Evolutionary conservation across 2,329 filamentous ascomycete genomes (phyloP), one percentile per base, ranked within the genome.

Genomic region (Colletotrichum chrysophilum): DNA sequence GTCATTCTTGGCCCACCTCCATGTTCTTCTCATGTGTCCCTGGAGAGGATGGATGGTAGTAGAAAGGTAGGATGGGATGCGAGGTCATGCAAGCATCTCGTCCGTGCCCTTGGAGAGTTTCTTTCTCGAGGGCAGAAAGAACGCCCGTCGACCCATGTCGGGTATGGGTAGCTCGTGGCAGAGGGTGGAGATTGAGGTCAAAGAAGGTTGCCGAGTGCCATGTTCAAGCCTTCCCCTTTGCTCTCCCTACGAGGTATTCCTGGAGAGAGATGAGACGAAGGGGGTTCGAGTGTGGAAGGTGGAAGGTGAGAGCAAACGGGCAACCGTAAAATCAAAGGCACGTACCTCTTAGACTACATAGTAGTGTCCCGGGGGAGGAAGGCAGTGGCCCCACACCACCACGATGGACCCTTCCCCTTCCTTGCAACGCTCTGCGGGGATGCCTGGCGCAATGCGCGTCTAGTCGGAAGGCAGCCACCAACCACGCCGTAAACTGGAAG

Each of bases 381-480:
- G 43, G 43, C 16, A 3, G 28, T 2, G 3, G 9, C 21, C 58
- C 56, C 58, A 62, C 66, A 52, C 61, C 55, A 60, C 28, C 62
- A 60, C 24, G 52, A 43, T 38, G 32, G 60, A 68, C 48, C 58
- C 70, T 36, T 74, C 43, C 43, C 58, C 70, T 36, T 74, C 43
- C 43, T 52, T 74, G 64, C 14, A 13, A 7, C 5, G 12, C 14
- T 36, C 52, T 76, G 74, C 66, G 66, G 71, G 32, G 66, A 64
- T 76, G 74, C 74, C 74, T 76, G 74, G 74, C 66, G 71, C 71
- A 48, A 67, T 76, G 74, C 71, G 74, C 74, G 74, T 66, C 58
- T 76, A 76, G 48, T 76, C 66, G 71, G 28, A 75, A 71, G 74
- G 66, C 61, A 70, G 32, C 60, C 30, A 65, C 28, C 24, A 58